Base-by-base conservation (phyloP, 2,329 filamentous ascomycete genomes). In the Colletotrichum godetiae region DNA sequence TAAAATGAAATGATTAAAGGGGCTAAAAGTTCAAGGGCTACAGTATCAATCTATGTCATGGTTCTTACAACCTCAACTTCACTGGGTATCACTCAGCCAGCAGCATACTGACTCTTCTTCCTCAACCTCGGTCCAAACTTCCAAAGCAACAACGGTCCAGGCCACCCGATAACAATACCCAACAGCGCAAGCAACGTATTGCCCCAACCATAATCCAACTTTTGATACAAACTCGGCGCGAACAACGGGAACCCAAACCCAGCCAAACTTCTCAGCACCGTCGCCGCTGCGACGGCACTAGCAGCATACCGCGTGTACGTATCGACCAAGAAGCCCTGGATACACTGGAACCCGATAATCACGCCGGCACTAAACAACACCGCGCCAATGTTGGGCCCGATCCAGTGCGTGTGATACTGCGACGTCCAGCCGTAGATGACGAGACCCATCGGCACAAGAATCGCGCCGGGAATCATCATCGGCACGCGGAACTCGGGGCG, bases 231-330 rank as follows among this genome's bases (percentile, higher is more conserved):
- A 12, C 72, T 74, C 1, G 86, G 84, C 0, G 85, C 87, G 49
- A 88, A 88, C 1, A 90, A 81, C 12, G 88, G 88, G 63, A 90
- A 84, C 8, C 85, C 85, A 31, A 88, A 88, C 2, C 86, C 87
- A 4, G 86, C 86, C 12, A 90, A 77, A 35, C 82, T 86, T 4
- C 86, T 82, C 49, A 87, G 77, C 4, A 88, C 81, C 22, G 84
- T 86, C 29, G 81, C 81, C 37, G 86, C 86, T 4, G 78, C 84
- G 11, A 88, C 80, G 8, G 84, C 86, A 60, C 83, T 85, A 37
- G 86, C 86, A 1, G 85, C 86, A 73, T 85, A 86, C 10, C 80
- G 79, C n/a, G 82, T 79, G 77, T 87, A 88, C 0, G 82, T 78
- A 76, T 88, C 87, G 42, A 88, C 84, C 2, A 87, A 76, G 77